phyloP scores from a whole-genome alignment of 305 asterid species.

The Fraxinus latifolia region DNA sequence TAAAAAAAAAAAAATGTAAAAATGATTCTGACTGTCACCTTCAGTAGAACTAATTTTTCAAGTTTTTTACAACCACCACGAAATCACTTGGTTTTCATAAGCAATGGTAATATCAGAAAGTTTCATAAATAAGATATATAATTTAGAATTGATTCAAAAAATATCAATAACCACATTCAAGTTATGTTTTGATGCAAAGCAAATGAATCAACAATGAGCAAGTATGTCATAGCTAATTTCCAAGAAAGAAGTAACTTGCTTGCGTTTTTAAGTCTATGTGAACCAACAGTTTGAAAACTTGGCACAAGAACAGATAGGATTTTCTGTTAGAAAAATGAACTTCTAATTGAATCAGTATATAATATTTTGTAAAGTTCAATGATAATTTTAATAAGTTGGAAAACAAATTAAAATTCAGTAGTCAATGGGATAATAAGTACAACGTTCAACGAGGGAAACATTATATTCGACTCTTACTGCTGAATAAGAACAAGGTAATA shows the following conservation, averaged over 20 bases:
- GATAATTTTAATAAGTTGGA: not conserved
- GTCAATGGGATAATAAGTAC: not conserved
- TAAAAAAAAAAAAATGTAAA: not conserved
- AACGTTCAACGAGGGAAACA: too few relatives aligned
- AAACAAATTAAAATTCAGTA: not conserved
- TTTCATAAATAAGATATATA: not conserved
- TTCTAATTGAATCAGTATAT: not conserved
- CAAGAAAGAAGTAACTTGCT: not conserved
- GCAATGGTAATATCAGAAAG: not conserved
- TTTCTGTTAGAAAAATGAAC: not conserved
- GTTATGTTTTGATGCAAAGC: not conserved
- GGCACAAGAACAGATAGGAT: not conserved
- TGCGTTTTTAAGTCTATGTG: not conserved
- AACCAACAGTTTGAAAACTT: not conserved
- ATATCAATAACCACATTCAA: not conserved
- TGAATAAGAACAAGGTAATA: too few relatives aligned
- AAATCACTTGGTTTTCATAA: not conserved
- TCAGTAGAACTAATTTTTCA: not conserved
- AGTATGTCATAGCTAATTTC: not conserved
- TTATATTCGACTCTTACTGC: too few relatives aligned
- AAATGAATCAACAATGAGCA: not conserved
- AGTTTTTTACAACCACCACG: not conserved
- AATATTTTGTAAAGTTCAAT: not conserved
- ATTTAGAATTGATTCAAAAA: not conserved
- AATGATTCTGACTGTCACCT: not conserved